Evolutionary conservation across 2,329 filamentous ascomycete genomes (phyloP).

Genomic region (Fusarium succisae): DNA sequence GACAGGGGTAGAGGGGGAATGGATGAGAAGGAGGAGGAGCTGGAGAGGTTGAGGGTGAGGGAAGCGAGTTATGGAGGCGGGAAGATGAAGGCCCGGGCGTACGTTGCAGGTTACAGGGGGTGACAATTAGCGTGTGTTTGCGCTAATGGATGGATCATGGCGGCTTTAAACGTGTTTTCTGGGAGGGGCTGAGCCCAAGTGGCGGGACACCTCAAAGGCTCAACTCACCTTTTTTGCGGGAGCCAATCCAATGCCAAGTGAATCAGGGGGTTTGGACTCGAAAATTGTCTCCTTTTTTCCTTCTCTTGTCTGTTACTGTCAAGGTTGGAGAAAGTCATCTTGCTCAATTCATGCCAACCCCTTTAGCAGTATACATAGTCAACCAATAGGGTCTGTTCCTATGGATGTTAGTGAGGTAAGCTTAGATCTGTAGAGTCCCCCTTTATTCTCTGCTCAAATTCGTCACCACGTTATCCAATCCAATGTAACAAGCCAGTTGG

Average conservation of each 20-base stretch:
- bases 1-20: constrained; percentile 1
- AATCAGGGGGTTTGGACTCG: constrained; percentile 15
- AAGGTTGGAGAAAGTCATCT: not conserved
- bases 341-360: not conserved
- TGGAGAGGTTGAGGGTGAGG: not conserved
- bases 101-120: constrained; percentile 5
- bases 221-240: not conserved
- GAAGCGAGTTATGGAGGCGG: constrained; percentile 24
- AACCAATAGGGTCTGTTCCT: constrained; percentile 13
- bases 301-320: not conserved
- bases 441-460: not conserved
- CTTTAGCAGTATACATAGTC: not conserved
- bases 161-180: constrained; percentile 21
- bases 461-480: not conserved
- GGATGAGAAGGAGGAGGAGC: not conserved
- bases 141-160: not conserved
- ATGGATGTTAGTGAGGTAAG: not conserved
- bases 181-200: constrained; percentile 1
- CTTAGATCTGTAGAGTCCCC: constrained; percentile 8
- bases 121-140: not conserved
- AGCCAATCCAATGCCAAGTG: constrained; percentile 19
- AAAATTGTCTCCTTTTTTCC: constrained; percentile 3
- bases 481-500: not conserved
- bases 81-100: constrained; percentile 20
- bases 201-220: not conserved